phyloP scores from a whole-genome alignment of 768 basidiomycete genomes.

The Lactifluus rugatus region DNA sequence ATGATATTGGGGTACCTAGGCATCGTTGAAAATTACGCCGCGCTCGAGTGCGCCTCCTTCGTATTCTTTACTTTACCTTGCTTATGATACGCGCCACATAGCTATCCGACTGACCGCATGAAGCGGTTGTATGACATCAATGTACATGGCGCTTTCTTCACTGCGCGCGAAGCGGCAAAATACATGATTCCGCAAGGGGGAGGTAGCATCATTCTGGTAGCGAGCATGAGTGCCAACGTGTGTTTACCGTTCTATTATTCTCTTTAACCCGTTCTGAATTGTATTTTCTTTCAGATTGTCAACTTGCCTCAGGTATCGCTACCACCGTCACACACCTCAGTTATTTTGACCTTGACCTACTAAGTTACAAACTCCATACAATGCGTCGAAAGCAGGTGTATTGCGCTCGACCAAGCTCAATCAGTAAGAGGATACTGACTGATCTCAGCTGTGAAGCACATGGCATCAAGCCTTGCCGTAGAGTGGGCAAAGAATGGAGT shows the following conservation, averaged over 20 bases:
- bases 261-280: slow-evolving; percentile 18
- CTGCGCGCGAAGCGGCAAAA: slow-evolving; percentile 91
- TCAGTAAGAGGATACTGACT: neutral
- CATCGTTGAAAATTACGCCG: slow-evolving; percentile 81
- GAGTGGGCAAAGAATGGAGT: slow-evolving; percentile 92
- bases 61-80: neutral
- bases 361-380: slow-evolving; percentile 88
- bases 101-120: slow-evolving; percentile 80
- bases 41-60: slow-evolving; percentile 53
- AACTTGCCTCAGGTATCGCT: slow-evolving; percentile 70
- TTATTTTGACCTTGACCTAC: neutral
- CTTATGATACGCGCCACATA: slow-evolving; percentile 23
- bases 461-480: slow-evolving; percentile 86
- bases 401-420: neutral
- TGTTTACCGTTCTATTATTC: slow-evolving; percentile 22
- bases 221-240: slow-evolving; percentile 87
- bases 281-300: slow-evolving; percentile 45
- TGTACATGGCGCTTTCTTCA: slow-evolving; percentile 89
- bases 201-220: slow-evolving; percentile 78
- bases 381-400: slow-evolving; percentile 85
- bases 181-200: slow-evolving; percentile 76
- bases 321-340: neutral
- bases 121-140: slow-evolving; percentile 85
- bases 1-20: slow-evolving; percentile 32
- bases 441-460: slow-evolving; percentile 72